Base-by-base conservation (phyloP, 2,329 filamentous ascomycete species). In the Aschersonia sp. region DNA sequence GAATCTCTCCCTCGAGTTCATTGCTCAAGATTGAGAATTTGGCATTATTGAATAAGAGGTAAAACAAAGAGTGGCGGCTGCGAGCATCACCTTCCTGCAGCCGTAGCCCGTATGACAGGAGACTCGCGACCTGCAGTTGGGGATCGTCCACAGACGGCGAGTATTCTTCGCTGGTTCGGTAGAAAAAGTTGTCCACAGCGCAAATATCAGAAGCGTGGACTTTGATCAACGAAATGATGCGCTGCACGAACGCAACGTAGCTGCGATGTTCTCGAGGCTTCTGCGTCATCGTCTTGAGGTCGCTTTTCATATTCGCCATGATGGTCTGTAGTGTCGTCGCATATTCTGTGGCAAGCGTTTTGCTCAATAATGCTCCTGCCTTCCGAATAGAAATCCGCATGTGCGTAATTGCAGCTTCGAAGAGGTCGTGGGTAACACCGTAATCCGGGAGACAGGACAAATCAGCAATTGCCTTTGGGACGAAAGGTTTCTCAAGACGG, bases 41-140 rank as follows among this genome's bases (percentile, higher is more conserved):
- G 56, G 77, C 76, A 57, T 72, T 77, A 53, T 74, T 74, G 55
- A 71, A 72, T 2, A 80, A 63, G 49, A 76, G 74, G 56, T 72
- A 73, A 55, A 79, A 80, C 4, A 79, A 65, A 47, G 71, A 68
- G 14, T 70, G 66, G 5, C 60, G 59, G 4, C 69, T 70, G 32
- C 65, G 67, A 2, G 59, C 54, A 47, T 78, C 75, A 2, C 68
- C 71, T 50, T 79, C 76, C 40, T 66, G 63, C 12, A 80, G 59
- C 41, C 72, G 69, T 32, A 79, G 60, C 1, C 74, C 76, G 56
- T 77, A 79, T 2, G 73, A 71, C 12, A 74, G 55, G 55, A 80
- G 74, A 5, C 66, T 68, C 4, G 76, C 75, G 30, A 73, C 68
- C 50, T 77, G 75, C 5, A 79, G 64, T 39, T 74, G 68, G 2